phyloP scores from a whole-genome alignment of 2,329 filamentous ascomycete species.

The Penicillium hordei region DNA sequence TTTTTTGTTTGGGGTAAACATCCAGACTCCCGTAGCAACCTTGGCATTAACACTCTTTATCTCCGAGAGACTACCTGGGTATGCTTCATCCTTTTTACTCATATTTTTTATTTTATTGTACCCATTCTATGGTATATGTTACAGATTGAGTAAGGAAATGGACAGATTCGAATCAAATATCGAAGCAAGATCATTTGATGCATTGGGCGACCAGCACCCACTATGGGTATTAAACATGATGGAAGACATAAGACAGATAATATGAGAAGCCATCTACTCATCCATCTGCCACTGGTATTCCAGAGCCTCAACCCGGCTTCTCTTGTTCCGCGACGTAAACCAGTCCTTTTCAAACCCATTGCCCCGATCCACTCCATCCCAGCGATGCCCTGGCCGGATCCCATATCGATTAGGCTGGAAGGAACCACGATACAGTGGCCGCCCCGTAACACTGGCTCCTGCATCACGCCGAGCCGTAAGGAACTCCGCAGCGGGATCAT shows the following conservation, averaged over 20 bases:
- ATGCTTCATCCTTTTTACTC: background rate
- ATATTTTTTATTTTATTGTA: background rate
- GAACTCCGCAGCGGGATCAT: constrained; percentile 87
- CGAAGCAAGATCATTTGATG: background rate
- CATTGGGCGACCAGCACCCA: constrained; percentile 17
- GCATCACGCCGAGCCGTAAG: constrained; percentile 54
- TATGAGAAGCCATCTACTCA: constrained; percentile 53
- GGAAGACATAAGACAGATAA: background rate
- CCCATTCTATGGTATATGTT: background rate
- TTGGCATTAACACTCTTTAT: constrained; percentile 10
- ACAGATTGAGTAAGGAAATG: background rate
- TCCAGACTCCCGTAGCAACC: constrained; percentile 17
- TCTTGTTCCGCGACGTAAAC: constrained; percentile 82
- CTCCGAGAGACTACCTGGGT: background rate
- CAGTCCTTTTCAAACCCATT: constrained; percentile 93
- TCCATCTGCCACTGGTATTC: constrained; percentile 98
- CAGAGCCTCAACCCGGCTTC: constrained; percentile 72
- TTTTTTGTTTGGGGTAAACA: constrained; percentile 28
- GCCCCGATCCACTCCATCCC: constrained; percentile 93
- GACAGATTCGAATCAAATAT: background rate
- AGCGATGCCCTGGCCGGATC: constrained; percentile 86
- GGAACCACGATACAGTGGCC: constrained; percentile 73
- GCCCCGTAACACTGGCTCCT: constrained; percentile 52
- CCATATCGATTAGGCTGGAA: constrained; percentile 90
- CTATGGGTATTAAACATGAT: constrained; percentile 2